Percentiles rank a stretch among this genome's conserved stretches.
Conservation (phyloP, 23 red algal genomes). For the Gracilaria vermiculophylla region DNA sequence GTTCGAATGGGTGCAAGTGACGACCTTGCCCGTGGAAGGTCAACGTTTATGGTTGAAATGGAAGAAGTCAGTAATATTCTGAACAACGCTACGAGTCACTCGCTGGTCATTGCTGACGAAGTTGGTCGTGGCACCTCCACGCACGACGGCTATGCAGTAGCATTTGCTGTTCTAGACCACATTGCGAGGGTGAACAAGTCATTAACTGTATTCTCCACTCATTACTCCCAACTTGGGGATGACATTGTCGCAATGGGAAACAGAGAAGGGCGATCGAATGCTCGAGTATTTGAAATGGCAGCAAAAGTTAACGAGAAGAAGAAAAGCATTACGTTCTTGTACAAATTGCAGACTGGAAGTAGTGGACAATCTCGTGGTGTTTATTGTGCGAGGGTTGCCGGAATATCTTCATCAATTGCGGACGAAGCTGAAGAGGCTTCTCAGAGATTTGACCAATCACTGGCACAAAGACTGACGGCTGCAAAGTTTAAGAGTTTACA, state of each 20-base stretch:
- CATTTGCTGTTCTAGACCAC: constrained; percentile 72
- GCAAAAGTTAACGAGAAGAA: constrained; percentile 70
- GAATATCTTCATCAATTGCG: constrained; percentile 57
- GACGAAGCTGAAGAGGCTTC: constrained; percentile 53
- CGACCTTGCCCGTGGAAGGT: constrained; percentile 85
- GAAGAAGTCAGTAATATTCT: constrained; percentile 86
- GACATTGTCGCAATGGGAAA: constrained; percentile 2
- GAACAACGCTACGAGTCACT: constrained; percentile 73
- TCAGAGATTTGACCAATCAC: constrained; percentile 24
- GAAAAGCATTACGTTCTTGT: constrained; percentile 91
- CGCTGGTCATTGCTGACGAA: constrained; percentile 95
- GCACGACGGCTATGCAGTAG: constrained; percentile 92
- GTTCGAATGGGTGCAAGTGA: constrained; percentile 89
- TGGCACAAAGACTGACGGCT: constrained; percentile 10
- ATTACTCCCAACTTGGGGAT: constrained; percentile 83
- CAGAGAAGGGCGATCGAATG: neutral
- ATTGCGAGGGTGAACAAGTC: constrained; percentile 64
- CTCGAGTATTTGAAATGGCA: constrained; percentile 62
- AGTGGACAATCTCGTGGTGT: constrained; percentile 74
- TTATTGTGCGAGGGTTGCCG: constrained; percentile 88
- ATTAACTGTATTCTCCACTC: constrained; percentile 89
- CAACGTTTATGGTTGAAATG: constrained; percentile 99
- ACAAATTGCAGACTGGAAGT: constrained; percentile 54
- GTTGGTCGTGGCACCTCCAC: constrained; percentile 95
- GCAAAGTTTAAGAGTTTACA: constrained; percentile 1